Evolutionary conservation across 2,329 filamentous ascomycete genomes (phyloP), one percentile per base, ranked within the genome.

Genomic region (Colletotrichum musae): DNA sequence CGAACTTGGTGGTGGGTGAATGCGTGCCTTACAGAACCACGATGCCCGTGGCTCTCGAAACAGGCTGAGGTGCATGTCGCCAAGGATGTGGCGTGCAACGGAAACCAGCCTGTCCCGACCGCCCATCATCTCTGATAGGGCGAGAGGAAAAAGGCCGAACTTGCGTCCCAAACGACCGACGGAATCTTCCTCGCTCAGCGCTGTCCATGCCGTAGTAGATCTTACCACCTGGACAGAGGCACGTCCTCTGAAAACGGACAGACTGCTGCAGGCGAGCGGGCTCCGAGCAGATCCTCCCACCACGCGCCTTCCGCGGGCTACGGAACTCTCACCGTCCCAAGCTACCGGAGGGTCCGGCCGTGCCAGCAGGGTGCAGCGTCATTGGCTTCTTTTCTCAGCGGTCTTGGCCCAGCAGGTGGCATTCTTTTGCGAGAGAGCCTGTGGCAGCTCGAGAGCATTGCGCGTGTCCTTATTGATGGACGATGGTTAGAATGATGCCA

Each of bases 21-120:
- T 36, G 63, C 16, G 26, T n/a, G 18, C 28, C 28, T 52, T 48
- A 26, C 15, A 53, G 50, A 39, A 39, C 45, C 36, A 57, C 45
- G 60, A 58, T 47, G 56, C 53, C 39, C 41, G 43, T 50, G 21
- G 47, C 58, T 28, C 60, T 58, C 48, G 60, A 59, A 65, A 65
- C 61, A 59, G 48, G 50, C 56, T 43, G 43, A 65, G 53, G 53
- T 68, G 60, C 54, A 24, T 50, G 18, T 56, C 15, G 56, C 18
- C 61, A 60, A 18, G 66, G 66, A 68, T 58, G 24, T 64, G 60
- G 48, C 54, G 60, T 21, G 47, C 24, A 39, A 18, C 61, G 53
- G 59, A 58, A 59, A 21, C 18, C 58, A 47, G 64, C 13, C 52
- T 52, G 41, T 16, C 54, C 60, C 48, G 18, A 59, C 18, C 15